A percentile compares a stretch with the other conserved stretches of the same genome.
Conservation (phyloP, 2,329 filamentous ascomycete species). For the Alternaria alternata region DNA sequence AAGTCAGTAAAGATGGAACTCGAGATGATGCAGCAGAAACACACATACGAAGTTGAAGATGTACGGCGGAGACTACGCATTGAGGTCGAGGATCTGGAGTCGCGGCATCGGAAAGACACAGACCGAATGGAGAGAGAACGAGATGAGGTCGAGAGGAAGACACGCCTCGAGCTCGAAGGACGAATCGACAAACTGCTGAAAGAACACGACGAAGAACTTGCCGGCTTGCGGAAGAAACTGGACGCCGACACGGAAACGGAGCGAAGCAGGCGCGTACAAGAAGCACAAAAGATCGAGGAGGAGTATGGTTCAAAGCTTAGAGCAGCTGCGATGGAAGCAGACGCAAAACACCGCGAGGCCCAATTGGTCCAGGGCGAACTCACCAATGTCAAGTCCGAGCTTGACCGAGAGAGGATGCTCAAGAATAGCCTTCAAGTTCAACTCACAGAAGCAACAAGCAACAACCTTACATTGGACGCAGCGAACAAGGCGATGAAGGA, state of each 20-base stretch:
- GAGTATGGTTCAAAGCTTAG: slow-evolving; percentile 64
- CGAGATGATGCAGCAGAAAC: slow-evolving; percentile 61
- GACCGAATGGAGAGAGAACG: slow-evolving; percentile 63
- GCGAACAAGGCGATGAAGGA: slow-evolving; percentile 78
- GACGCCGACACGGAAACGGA: slow-evolving; percentile 74
- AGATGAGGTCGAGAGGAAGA: slow-evolving; percentile 55
- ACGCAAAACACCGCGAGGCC: slow-evolving; percentile 64
- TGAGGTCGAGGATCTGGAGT: slow-evolving; percentile 63
- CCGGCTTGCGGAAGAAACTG: slow-evolving; percentile 68
- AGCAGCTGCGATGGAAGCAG: slow-evolving; percentile 65
- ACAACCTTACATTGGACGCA: slow-evolving; percentile 69
- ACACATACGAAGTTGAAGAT: slow-evolving; percentile 62
- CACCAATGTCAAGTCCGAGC: slow-evolving; percentile 54
- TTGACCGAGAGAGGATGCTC: slow-evolving; percentile 67
- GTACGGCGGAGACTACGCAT: slow-evolving; percentile 63
- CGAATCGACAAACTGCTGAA: slow-evolving; percentile 67
- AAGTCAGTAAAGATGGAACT: slow-evolving; percentile 58
- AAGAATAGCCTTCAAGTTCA: slow-evolving; percentile 66
- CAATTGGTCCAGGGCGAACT: slow-evolving; percentile 60
- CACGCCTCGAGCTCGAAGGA: slow-evolving; percentile 55
- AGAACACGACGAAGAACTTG: slow-evolving; percentile 73
- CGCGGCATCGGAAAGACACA: slow-evolving; percentile 64
- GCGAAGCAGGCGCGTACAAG: slow-evolving; percentile 63
- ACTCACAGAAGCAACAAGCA: slow-evolving; percentile 51
- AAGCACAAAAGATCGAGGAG: slow-evolving; percentile 70